Percentiles rank a stretch among this genome's conserved stretches.
Conservation (phyloP, 169 alveolate genomes). For the Eimeria necatrix region DNA sequence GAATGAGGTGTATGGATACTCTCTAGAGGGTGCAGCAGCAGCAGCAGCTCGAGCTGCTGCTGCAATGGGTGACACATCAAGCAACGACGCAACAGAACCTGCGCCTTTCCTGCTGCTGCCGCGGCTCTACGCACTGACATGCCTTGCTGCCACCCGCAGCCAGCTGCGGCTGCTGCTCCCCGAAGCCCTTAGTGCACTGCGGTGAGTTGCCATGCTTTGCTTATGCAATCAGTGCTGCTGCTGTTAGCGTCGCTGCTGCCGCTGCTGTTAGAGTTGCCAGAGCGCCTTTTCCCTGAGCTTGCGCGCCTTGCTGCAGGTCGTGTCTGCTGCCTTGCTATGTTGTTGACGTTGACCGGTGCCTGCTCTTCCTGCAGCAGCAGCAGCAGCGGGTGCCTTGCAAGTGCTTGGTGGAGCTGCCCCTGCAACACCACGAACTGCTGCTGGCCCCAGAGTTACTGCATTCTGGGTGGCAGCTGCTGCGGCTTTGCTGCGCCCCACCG, state of each 20-base stretch:
- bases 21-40: conserved; percentile 60
- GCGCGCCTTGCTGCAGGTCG: conserved; percentile 39
- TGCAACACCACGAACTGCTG: conserved; percentile 69
- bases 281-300: neutral
- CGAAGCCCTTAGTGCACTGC: conserved; percentile 66
- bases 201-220: conserved; percentile 36
- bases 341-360: conserved; percentile 38
- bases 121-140: conserved; percentile 26
- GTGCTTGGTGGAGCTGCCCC: conserved; percentile 58
- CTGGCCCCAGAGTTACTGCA: conserved; percentile 71
- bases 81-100: conserved; percentile 8
- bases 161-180: conserved; percentile 70
- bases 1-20: conserved; percentile 50
- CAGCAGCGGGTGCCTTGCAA: conserved; percentile 59
- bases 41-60: conserved; percentile 60
- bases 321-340: conserved; percentile 69
- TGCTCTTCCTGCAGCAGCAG: conserved; percentile 70
- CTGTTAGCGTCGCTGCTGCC: conserved; percentile 22
- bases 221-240: neutral
- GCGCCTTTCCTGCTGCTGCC: conserved; percentile 75
- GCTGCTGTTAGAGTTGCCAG: neutral
- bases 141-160: conserved; percentile 69
- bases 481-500: conserved; percentile 5
- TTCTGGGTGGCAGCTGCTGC: conserved; percentile 74
- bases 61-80: neutral